Percentiles rank a stretch among this genome's conserved stretches.
Conservation (phyloP, 768 basidiomycete species). For the Naganishia onofrii region DNA sequence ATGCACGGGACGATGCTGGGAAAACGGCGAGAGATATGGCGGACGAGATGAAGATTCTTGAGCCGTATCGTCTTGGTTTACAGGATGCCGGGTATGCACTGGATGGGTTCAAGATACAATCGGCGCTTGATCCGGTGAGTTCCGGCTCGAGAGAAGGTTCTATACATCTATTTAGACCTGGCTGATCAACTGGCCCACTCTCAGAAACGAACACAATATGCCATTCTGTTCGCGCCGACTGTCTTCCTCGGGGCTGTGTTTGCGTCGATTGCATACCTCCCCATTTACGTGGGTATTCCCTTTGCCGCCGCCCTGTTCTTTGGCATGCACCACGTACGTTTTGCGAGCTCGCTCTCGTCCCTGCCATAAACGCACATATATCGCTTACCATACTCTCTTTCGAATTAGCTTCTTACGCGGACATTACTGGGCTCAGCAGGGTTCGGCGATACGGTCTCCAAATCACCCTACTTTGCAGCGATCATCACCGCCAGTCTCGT, state of each 20-base stretch:
- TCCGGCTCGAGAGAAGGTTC: neutral
- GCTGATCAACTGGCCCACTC: neutral
- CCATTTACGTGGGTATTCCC: constrained; percentile 84
- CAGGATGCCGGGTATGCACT: constrained; percentile 66
- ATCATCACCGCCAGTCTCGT: constrained; percentile 81
- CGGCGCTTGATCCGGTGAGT: constrained; percentile 69
- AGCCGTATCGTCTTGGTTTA: constrained; percentile 82
- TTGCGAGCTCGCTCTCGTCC: neutral
- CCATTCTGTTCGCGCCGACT: constrained; percentile 73
- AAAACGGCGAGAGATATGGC: constrained; percentile 95
- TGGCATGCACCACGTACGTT: constrained; percentile 83
- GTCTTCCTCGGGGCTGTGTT: constrained; percentile 80
- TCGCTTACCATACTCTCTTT: neutral
- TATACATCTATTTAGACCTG: neutral
- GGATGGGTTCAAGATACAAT: constrained; percentile 65
- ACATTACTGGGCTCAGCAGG: constrained; percentile 77
- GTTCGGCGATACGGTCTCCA: constrained; percentile 76
- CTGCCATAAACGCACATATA: neutral
- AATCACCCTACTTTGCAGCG: constrained; percentile 88
- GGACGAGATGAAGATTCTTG: constrained; percentile 81
- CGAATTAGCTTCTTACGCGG: constrained; percentile 72
- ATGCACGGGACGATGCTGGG: constrained; percentile 74
- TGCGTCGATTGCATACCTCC: constrained; percentile 73
- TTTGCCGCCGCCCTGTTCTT: constrained; percentile 84
- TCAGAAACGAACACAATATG: constrained; percentile 76